Conservation (phyloP, 768 basidiomycete genomes). For the Pisolithus albus region DNA sequence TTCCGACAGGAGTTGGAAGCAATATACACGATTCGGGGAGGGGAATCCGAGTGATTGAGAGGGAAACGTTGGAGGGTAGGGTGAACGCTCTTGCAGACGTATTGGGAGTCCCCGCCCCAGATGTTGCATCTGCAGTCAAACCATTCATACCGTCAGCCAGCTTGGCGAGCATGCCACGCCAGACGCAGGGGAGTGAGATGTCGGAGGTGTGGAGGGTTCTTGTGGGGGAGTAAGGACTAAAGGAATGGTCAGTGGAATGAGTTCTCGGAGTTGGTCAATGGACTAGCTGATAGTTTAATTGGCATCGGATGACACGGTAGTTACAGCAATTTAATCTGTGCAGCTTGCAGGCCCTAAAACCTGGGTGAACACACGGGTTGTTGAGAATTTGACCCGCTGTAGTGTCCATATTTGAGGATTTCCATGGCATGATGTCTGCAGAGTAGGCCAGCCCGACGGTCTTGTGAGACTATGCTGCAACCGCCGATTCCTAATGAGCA, state of each 20-base stretch:
- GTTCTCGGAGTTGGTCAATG: background rate
- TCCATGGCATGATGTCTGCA: no score
- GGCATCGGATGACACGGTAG: no score
- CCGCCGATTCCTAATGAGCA: no score
- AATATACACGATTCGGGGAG: constrained; percentile 4
- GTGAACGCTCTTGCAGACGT: constrained; percentile 56
- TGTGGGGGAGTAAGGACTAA: constrained; percentile 9
- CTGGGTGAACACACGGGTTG: no score
- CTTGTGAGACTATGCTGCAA: no score
- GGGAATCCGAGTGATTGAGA: background rate
- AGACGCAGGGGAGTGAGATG: constrained; percentile 38
- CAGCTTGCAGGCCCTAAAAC: no score
- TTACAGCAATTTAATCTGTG: no score
- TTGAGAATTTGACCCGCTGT: no score
- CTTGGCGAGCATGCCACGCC: constrained; percentile 42
- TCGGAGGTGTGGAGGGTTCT: constrained; percentile 36
- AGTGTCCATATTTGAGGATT: no score
- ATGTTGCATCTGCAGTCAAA: constrained; percentile 57
- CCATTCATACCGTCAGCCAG: constrained; percentile 56
- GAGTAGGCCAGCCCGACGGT: no score
- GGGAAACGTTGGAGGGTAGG: constrained; percentile 41
- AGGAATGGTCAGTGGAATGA: background rate
- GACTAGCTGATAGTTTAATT: background rate
- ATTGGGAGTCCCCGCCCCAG: constrained; percentile 53
- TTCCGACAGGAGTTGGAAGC: constrained; percentile 2